Conservation (phyloP, 73 alveolate species). For the Strombidium stylifer region DNA sequence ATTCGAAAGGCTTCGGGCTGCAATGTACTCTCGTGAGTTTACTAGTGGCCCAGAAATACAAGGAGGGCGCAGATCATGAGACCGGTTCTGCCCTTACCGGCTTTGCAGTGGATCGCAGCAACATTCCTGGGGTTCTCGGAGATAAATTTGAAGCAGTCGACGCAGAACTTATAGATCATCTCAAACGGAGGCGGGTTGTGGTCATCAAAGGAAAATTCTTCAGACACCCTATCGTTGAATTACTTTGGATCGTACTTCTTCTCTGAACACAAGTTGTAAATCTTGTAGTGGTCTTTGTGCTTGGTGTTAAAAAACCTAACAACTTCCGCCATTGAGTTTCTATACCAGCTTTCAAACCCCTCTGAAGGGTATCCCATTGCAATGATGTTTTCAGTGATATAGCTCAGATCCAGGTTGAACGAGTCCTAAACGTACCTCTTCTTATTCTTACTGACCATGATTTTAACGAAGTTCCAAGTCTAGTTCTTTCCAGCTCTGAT, state of each 20-base stretch:
- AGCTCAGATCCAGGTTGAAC: constrained; percentile 83
- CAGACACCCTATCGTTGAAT: constrained; percentile 64
- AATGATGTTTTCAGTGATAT: constrained; percentile 88
- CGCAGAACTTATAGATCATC: constrained; percentile 88
- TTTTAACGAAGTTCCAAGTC: constrained; percentile 43
- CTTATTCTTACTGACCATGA: constrained; percentile 70
- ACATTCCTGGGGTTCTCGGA: constrained; percentile 80
- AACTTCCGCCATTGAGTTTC: constrained; percentile 94
- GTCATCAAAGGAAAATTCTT: constrained; percentile 95
- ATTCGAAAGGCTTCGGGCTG: not conserved
- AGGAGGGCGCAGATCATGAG: constrained; percentile 98
- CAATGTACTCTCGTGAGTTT: no score
- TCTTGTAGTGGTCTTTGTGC: constrained; percentile 85
- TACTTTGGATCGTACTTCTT: constrained; percentile 64
- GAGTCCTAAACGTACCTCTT: constrained; percentile 75
- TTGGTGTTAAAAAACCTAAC: constrained; percentile 75
- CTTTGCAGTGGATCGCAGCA: constrained; percentile 98
- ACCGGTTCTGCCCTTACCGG: constrained; percentile 99
- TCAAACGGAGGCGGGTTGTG: constrained; percentile 96
- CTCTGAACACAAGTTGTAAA: constrained; percentile 92
- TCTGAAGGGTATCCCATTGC: constrained; percentile 98
- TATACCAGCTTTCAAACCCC: constrained; percentile 78
- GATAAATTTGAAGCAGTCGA: constrained; percentile 70
- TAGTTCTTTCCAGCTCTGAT: constrained; percentile 9
- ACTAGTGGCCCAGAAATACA: constrained; percentile 79